Evolutionary conservation across 192 early-diverging fungal species (phyloP).

Genomic region (Spizellomyces punctatus): DNA sequence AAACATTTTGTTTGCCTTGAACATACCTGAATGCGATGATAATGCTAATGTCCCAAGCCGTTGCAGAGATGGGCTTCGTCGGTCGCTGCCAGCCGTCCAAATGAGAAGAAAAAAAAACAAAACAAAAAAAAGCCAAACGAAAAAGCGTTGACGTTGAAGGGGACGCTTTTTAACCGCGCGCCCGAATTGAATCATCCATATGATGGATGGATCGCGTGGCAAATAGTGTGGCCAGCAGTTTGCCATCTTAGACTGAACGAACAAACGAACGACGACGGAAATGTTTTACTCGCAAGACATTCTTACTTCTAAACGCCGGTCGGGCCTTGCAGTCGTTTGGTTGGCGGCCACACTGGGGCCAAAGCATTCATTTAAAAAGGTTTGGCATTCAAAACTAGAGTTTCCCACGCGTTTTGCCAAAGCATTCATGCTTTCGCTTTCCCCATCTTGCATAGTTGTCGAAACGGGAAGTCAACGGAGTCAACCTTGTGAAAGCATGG

Average conservation of each 20-base stretch:
- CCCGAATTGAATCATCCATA: no score
- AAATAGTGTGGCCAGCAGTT: not conserved
- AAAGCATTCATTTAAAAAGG: slow-evolving; percentile 50
- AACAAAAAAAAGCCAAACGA: no score
- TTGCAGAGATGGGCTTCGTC: no score
- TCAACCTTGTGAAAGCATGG: slow-evolving; percentile 55
- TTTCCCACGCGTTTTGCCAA: not conserved
- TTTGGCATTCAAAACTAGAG: not conserved
- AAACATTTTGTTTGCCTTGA: no score
- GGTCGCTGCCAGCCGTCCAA: no score
- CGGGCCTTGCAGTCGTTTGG: slow-evolving; percentile 57
- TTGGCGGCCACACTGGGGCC: slow-evolving; percentile 56
- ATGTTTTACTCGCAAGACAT: slow-evolving; percentile 69
- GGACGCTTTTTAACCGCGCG: no score
- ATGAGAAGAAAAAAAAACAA: no score
- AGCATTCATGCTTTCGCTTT: not conserved
- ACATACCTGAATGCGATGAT: no score
- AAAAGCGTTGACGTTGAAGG: no score
- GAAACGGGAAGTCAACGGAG: slow-evolving; percentile 56
- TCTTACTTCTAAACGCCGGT: slow-evolving; percentile 45
- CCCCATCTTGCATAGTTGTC: slow-evolving; percentile 33
- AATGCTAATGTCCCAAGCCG: no score
- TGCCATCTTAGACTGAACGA: not conserved
- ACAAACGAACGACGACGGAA: not conserved
- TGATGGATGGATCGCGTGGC: no score